Conservation (phyloP, 257 asterid genomes). For the Solanum chiquidenum region DNA sequence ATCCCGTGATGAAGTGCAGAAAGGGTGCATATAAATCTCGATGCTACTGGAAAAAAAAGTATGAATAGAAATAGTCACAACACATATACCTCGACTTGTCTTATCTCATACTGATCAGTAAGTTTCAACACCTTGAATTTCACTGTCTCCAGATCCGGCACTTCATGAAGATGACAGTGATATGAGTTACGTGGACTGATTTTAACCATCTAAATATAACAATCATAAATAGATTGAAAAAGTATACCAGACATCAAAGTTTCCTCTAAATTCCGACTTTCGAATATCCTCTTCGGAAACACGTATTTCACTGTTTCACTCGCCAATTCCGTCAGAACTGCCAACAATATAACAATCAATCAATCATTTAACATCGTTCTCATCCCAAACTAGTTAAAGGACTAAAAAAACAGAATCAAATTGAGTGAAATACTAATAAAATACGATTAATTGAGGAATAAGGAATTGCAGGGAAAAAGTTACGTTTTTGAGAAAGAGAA, state of each 20-base stretch:
- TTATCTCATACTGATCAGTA: constrained; percentile 52
- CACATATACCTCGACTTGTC: constrained; percentile 65
- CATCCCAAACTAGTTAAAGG: background rate
- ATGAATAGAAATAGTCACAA: background rate
- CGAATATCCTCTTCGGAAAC: constrained; percentile 48
- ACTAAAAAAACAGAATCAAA: background rate
- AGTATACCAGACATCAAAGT: constrained; percentile 78
- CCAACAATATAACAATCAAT: background rate
- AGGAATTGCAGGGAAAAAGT: background rate
- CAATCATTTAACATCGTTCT: background rate
- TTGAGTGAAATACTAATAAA: background rate
- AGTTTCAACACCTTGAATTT: constrained; percentile 60
- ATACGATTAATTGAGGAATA: background rate
- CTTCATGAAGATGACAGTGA: constrained; percentile 15
- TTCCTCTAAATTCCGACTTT: constrained; percentile 61
- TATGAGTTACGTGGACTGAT: background rate
- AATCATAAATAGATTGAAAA: background rate
- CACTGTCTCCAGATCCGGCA: constrained; percentile 76
- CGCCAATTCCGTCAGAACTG: constrained; percentile 61
- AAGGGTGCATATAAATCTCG: background rate
- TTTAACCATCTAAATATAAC: background rate
- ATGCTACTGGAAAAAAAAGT: background rate
- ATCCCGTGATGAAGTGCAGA: background rate
- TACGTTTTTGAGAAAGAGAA: constrained; percentile 62
- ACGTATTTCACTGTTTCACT: constrained; percentile 55